phyloP scores from a whole-genome alignment of 352 stramenopile genomes.

The Salisapilia sapeloensis region DNA sequence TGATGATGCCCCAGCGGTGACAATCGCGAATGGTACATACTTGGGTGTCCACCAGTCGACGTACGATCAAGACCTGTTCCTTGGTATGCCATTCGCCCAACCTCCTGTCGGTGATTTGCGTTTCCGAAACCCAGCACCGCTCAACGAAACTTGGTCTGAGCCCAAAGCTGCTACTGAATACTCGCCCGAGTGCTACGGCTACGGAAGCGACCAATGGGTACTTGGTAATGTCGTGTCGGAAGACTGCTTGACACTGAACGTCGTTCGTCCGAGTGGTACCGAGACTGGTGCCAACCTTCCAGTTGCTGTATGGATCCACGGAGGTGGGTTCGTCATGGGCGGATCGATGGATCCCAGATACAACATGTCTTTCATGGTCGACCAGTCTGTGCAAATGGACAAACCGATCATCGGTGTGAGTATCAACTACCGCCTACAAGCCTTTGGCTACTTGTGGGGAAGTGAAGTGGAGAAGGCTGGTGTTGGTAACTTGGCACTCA shows the following conservation, averaged over 20 bases:
- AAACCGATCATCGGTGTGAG: slow-evolving; percentile 17
- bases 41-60: slow-evolving; percentile 7
- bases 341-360: slow-evolving; percentile 9
- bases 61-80: slow-evolving; percentile 12
- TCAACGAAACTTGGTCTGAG: slow-evolving; percentile 8
- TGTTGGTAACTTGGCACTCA: slow-evolving; percentile 66
- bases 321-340: slow-evolving; percentile 7
- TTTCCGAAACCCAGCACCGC: slow-evolving; percentile 6
- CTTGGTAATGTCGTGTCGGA: slow-evolving; percentile 16
- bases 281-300: slow-evolving; percentile 4
- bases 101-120: slow-evolving; percentile 9
- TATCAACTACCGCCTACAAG: slow-evolving; percentile 17
- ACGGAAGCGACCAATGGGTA: slow-evolving; percentile 8
- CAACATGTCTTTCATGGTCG: slow-evolving; percentile 13
- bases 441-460: slow-evolving; percentile 14
- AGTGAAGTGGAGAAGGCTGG: slow-evolving; percentile 17
- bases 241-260: slow-evolving; percentile 80
- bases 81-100: slow-evolving; percentile 13
- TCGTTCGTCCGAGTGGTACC: slow-evolving; percentile 23
- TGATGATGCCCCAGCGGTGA: slow-evolving; percentile 4
- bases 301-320: slow-evolving; percentile 10
- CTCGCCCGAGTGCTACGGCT: slow-evolving; percentile 16
- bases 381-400: slow-evolving; percentile 5
- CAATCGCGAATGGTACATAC: slow-evolving; percentile 12
- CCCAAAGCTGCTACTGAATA: slow-evolving; percentile 14